Evolutionary conservation across 495 filamentous ascomycete genomes (phyloP).

Genomic region (Neurospora sp.): DNA sequence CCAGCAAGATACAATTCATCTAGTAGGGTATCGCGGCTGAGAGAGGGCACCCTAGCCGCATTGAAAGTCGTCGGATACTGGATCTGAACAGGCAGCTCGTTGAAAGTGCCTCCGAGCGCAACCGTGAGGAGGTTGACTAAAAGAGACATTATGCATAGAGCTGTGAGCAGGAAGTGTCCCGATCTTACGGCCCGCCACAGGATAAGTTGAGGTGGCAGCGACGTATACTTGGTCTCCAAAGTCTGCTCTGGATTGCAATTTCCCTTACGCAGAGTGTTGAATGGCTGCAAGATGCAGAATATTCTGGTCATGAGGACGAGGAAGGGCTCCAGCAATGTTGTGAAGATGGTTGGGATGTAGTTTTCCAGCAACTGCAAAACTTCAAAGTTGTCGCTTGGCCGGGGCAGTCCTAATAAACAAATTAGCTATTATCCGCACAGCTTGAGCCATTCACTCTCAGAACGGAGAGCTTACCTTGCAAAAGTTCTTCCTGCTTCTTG

Average conservation of each 20-base stretch:
- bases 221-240: neutral
- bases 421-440: no score
- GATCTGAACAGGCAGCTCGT: neutral
- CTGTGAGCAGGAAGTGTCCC: neutral
- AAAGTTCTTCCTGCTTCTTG: no score
- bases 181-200: neutral
- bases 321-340: conserved; percentile 36
- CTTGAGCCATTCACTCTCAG: no score
- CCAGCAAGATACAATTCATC: no score
- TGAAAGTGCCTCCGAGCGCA: neutral
- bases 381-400: conserved; percentile 25
- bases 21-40: neutral
- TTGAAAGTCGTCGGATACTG: neutral
- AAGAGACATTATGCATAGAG: neutral
- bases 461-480: no score
- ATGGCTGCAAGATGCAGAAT: neutral
- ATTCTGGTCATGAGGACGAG: conserved; percentile 30
- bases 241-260: neutral
- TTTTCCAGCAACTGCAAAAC: conserved; percentile 32
- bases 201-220: neutral
- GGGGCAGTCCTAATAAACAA: conserved; percentile 20
- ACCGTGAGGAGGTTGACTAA: neutral
- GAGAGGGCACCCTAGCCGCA: no score
- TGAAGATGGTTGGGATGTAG: conserved; percentile 33
- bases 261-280: neutral